Percentiles rank a stretch among this genome's conserved stretches.
Conservation (phyloP, 768 basidiomycete genomes). For the Hebeloma cylindrosporum region DNA sequence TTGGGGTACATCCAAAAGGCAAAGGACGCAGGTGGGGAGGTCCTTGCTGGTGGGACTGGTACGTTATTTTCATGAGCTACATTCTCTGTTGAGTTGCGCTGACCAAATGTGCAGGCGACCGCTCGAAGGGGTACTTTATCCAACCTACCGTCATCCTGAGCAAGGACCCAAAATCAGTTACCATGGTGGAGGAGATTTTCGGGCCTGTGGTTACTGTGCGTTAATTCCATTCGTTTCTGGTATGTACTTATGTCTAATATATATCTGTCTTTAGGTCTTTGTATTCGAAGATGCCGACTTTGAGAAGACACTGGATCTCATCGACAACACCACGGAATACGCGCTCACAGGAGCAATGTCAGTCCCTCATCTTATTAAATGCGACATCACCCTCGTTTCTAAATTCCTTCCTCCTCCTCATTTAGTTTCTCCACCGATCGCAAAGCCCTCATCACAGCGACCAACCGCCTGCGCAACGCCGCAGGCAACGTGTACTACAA, state of each 20-base stretch:
- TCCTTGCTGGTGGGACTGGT: constrained; percentile 85
- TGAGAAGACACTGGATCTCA: constrained; percentile 82
- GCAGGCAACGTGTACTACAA: constrained; percentile 99
- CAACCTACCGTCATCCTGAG: constrained; percentile 94
- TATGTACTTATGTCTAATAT: constrained; percentile 5
- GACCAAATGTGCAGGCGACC: constrained; percentile 54
- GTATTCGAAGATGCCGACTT: constrained; percentile 87
- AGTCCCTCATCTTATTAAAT: constrained; percentile 26
- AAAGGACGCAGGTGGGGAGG: constrained; percentile 84
- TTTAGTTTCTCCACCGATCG: constrained; percentile 82
- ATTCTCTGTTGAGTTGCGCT: background rate
- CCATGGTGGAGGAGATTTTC: constrained; percentile 95
- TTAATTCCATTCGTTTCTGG: background rate
- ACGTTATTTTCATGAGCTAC: constrained; percentile 17
- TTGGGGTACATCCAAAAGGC: constrained; percentile 81
- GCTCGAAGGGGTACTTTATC: constrained; percentile 90
- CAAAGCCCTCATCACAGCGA: constrained; percentile 73
- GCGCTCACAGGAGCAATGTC: constrained; percentile 95
- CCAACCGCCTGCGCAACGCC: constrained; percentile 82
- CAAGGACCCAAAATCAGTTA: constrained; percentile 84
- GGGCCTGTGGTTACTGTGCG: constrained; percentile 90
- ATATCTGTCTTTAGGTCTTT: constrained; percentile 56
- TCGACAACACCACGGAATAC: constrained; percentile 85
- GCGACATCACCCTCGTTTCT: background rate
- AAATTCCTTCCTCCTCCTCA: constrained; percentile 12